Evolutionary conservation across 108 stramenopile species (phyloP), one percentile per base, ranked within the genome.

Genomic region (Pseudonitzschia multiseries): DNA sequence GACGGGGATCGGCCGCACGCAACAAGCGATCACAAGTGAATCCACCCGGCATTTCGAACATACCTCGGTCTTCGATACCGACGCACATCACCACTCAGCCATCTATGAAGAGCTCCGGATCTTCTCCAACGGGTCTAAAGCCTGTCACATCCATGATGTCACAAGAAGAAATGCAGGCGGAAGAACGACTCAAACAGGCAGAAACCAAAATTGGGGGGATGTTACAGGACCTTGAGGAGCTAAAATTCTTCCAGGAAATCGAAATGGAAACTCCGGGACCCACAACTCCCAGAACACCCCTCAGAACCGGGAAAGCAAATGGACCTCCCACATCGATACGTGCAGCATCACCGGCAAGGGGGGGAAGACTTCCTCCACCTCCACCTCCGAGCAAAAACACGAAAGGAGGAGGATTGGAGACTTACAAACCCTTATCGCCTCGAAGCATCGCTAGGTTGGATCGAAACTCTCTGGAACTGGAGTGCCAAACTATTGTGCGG

Each of bases 161-260:
- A 27, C 81, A 83, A 64, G 77, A 77, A 13, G 74, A 78, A 24
- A 59, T 69, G 0, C 50, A 68, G 64, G 76, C 74, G 12, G 61
- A 69, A 46, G 69, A 75, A 42, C 69, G 79, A 1, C 46, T 84
- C 28, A 29, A 60, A 51, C 51, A 68, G 64, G 79, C 79, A n/a
- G 83, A 84, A 68, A 74, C 21, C 42, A 81, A 81, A 69, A 82
- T 86, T 27, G 52, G 74, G 8, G 76, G 76, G 5, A 57, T 86
- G 24, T 43, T 79, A 36, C 62, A 82, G 41, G 85, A 86, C 50
- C 42, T 86, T 54, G 85, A 86, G 29, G 85, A 86, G 43, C 57
- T 86, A 27, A 68, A 72, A 18, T 86, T 86, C 64, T 82, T 86
- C 62, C 76, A 86, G 70, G 85, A 86, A 59, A 69, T 86, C 43